A percentile compares a stretch with the other conserved stretches of the same genome.
phyloP scores from a whole-genome alignment of 352 stramenopile genomes.

The Globisporangium abappressorium region DNA sequence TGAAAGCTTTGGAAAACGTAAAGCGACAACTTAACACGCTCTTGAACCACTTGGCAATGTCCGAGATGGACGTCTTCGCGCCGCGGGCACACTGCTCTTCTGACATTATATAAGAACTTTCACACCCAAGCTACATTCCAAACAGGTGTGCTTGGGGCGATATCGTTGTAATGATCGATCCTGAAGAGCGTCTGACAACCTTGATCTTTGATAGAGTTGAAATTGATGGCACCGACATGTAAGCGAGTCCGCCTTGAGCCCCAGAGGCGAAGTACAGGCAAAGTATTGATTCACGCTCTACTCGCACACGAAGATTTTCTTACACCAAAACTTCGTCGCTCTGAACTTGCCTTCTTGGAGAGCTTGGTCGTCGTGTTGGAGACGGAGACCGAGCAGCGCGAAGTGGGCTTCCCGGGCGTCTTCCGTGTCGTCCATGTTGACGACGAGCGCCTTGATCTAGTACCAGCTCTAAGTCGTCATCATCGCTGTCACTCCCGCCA shows the following conservation, averaged over 20 bases:
- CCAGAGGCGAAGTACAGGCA: background rate
- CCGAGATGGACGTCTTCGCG: background rate
- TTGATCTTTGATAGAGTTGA: too few relatives aligned
- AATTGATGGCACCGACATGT: too few relatives aligned
- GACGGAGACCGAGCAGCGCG: background rate
- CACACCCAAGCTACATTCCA: background rate
- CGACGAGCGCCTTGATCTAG: conserved; percentile 2
- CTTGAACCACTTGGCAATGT: background rate
- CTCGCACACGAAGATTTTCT: background rate
- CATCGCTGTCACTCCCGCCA: conserved; percentile 5
- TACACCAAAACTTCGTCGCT: conserved; percentile 19
- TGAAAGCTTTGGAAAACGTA: background rate
- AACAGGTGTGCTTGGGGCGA: background rate
- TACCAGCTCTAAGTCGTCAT: conserved; percentile 2
- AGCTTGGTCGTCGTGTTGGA: background rate
- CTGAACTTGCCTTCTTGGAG: conserved; percentile 18
- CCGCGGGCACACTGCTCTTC: background rate
- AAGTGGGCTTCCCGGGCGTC: conserved; percentile 5
- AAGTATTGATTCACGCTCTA: background rate
- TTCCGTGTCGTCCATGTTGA: conserved; percentile 3
- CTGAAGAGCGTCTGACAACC: too few relatives aligned
- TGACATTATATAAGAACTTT: background rate
- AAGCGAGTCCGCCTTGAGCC: background rate
- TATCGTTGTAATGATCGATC: background rate
- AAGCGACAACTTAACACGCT: background rate